Base-by-base conservation (phyloP, 139 green algal species). In the Ettlia oleoabundans region DNA sequence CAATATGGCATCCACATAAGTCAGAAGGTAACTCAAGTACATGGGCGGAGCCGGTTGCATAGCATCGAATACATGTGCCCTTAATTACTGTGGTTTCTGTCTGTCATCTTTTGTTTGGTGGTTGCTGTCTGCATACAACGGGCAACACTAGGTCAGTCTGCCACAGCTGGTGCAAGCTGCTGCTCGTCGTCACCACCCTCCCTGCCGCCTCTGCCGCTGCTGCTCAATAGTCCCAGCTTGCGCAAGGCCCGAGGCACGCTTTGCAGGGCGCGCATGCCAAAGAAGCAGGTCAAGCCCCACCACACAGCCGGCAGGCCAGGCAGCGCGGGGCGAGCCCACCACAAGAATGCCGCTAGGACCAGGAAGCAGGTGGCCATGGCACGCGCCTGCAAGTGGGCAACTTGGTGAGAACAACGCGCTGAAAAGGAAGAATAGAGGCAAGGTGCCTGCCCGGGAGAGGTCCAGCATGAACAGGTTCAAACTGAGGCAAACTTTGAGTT, bases 271-370 rank as follows among this genome's bases (percentile, higher is more conserved):
- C 91, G 80, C n/a, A 89, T 19, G 8, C 70, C 66, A 69, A 95
- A 95, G 61, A 95, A 95, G 3, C 90, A 40, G 35, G 86, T 74
- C 13, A 95, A 42, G 6, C 91, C 92, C 52, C 80, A 88, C 92
- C 92, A 95, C 37, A 94, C 92, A 7, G 80, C 87, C 3, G 55
- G 61, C 35, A 95, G 74, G 35, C 86, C 62, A 35, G 33, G 68
- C 22, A 66, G 78, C n/a, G 42, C 32, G 32, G 43, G n/a, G 9
- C 81, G 58, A 1, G 68, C 72, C 35, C 76, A 65, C 37, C 32
- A 83, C 53, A 94, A 82, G 80, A 92, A 95, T 0, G 15, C 81
- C 28, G 61, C 73, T 13, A 95, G 76, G 5, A 53, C 73, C 7
- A 33, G 40, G 33, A 94, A 61, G n/a, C 89, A 94, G 38, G 91